phyloP scores from a whole-genome alignment of 1,284 basidiomycete species.

The Tilletia horrida region DNA sequence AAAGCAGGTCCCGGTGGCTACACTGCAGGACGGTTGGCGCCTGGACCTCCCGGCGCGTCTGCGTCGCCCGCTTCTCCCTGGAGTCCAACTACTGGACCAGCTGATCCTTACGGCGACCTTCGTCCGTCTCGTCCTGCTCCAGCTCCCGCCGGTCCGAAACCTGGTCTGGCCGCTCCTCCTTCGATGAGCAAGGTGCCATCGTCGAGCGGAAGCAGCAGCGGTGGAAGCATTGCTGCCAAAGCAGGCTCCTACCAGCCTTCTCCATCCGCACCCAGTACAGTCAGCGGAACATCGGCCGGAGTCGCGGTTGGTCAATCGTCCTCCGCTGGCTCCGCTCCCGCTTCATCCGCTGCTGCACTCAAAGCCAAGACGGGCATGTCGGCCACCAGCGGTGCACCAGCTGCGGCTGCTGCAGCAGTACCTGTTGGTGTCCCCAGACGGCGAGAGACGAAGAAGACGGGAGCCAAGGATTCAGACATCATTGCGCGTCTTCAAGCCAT shows the following conservation, averaged over 20 bases:
- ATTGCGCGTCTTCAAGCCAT: slow-evolving; percentile 86
- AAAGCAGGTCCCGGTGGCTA: slow-evolving; percentile 8
- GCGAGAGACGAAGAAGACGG: slow-evolving; percentile 68
- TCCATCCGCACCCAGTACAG: neutral
- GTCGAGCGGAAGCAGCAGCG: slow-evolving; percentile 7
- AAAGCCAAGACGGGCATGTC: slow-evolving; percentile 24
- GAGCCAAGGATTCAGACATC: slow-evolving; percentile 78
- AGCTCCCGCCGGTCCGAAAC: slow-evolving; percentile 18
- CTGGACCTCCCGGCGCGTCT: slow-evolving; percentile 22
- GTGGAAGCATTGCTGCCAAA: neutral
- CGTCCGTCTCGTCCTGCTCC: slow-evolving; percentile 41
- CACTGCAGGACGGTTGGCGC: slow-evolving; percentile 24
- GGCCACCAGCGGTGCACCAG: slow-evolving; percentile 20
- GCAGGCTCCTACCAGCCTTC: neutral
- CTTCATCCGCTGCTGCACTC: slow-evolving; percentile 24
- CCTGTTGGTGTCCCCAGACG: slow-evolving; percentile 69
- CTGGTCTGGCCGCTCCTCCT: neutral
- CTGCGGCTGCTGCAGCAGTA: slow-evolving; percentile 25
- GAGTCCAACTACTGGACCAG: neutral
- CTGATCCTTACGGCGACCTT: slow-evolving; percentile 31
- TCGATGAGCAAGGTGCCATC: slow-evolving; percentile 28
- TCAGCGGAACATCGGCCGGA: neutral
- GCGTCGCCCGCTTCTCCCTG: slow-evolving; percentile 25
- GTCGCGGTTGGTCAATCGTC: neutral
- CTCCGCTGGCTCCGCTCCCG: slow-evolving; percentile 4